Base-by-base conservation (phyloP, 345 rosid species). In the Eucalyptus regnans region DNA sequence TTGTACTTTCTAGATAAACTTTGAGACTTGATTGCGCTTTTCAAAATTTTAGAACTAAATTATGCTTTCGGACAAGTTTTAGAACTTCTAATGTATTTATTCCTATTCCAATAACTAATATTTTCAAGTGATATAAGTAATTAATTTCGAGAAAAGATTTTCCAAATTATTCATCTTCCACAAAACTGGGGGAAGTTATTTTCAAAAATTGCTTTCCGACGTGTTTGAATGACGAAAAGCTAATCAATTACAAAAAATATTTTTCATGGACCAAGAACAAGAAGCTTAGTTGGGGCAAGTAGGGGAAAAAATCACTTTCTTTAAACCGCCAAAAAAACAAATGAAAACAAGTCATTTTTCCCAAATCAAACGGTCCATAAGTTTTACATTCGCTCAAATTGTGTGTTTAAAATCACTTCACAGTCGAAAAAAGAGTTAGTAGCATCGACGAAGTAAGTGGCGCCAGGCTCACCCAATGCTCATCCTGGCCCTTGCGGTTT, bases 11-110 rank as follows among this genome's bases (percentile, higher is more conserved):
- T 17, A 0, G 4, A 17, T 18, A 51, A 51, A 51, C 0, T 51
- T 51, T 51, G 4, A 3, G 0, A 51, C 0, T 12, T 49, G 2
- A 51, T 15, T 16, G 0, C 6, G 13, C 1, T 13, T 50, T 50
- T 22, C 0, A 0, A 54, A 54, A 54, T 0, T 8, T 54, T 54
- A 3, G 2, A 56, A 2, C 0, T 23, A 22, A 56, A 56, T 56
- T 56, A 0, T 23, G 7, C 1, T 23, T 56, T 23, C 0, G 0
- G 3, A 56, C 27, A 56, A 56, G 29, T 23, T 56, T 25, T 56
- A 9, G 0, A 20, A 54, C 2, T 37, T 56, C 0, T 0, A 23
- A 56, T 23, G 3, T 4, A 56, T 9, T 4, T 56, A 23, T 7
- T 4, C 4, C 2, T 51, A 51, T 60, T 60, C 1, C 7, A 0